Percentiles rank a stretch among this genome's conserved stretches.
phyloP scores from a whole-genome alignment of 768 basidiomycete genomes.

The Xerocomus spinulosus region DNA sequence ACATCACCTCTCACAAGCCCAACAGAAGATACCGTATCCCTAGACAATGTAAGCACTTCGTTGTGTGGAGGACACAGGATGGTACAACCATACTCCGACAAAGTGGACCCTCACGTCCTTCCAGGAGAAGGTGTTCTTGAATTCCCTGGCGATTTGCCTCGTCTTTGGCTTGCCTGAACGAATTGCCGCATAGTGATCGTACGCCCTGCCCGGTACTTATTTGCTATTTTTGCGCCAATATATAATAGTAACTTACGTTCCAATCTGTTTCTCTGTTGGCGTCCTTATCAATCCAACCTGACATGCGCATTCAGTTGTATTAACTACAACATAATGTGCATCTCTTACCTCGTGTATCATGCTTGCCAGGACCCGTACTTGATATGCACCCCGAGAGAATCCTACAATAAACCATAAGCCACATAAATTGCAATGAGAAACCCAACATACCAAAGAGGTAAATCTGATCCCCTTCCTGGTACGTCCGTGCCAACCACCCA shows the following conservation, averaged over 20 bases:
- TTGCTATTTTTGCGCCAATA: neutral
- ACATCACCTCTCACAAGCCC: conserved; percentile 45
- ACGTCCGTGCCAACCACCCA: neutral
- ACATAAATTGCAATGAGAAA: neutral
- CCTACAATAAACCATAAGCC: conserved; percentile 20
- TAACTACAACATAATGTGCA: neutral
- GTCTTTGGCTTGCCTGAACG: conserved; percentile 10
- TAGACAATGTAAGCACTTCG: conserved; percentile 23
- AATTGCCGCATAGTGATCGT: conserved; percentile 13
- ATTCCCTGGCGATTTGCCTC: conserved; percentile 21
- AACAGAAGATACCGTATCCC: conserved; percentile 68
- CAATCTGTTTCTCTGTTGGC: conserved; percentile 31
- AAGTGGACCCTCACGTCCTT: conserved; percentile 45
- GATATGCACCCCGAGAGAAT: conserved; percentile 42
- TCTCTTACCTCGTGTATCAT: conserved; percentile 34
- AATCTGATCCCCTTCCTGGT: conserved; percentile 18
- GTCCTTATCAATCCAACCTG: conserved; percentile 31
- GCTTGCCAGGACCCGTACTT: conserved; percentile 34
- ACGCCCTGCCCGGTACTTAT: conserved; percentile 3
- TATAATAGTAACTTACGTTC: conserved; percentile 9
- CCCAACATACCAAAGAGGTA: conserved; percentile 34
- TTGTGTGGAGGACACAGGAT: too few species aligned
- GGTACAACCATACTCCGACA: conserved; percentile 53
- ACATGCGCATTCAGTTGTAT: neutral
- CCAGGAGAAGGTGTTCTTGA: conserved; percentile 45